phyloP scores from a whole-genome alignment of 2,329 filamentous ascomycete genomes.

The Fusarium fujikuroi region DNA sequence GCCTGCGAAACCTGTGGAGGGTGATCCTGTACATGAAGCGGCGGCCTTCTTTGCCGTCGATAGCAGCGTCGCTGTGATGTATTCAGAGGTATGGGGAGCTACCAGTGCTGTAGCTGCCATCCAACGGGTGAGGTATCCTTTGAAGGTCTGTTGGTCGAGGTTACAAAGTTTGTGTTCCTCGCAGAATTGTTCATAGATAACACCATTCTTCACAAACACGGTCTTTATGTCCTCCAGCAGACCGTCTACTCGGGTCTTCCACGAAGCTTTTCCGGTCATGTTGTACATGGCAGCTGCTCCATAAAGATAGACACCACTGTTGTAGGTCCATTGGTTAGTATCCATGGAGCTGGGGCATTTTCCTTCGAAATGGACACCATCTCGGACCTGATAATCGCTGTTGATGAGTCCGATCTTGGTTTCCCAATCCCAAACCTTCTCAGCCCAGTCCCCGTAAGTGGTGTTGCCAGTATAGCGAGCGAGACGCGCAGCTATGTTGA shows the following conservation, averaged over 20 bases:
- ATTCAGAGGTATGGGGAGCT: slow-evolving; percentile 51
- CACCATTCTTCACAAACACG: slow-evolving; percentile 63
- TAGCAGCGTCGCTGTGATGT: neutral
- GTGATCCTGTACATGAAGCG: slow-evolving; percentile 62
- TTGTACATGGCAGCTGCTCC: slow-evolving; percentile 72
- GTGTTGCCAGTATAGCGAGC: slow-evolving; percentile 81
- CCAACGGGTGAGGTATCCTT: slow-evolving; percentile 79
- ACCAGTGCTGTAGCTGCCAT: slow-evolving; percentile 65
- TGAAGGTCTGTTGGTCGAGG: slow-evolving; percentile 78
- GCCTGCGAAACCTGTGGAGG: slow-evolving; percentile 58
- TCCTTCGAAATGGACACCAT: slow-evolving; percentile 52
- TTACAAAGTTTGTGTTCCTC: slow-evolving; percentile 71
- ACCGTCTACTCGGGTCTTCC: slow-evolving; percentile 68
- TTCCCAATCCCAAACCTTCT: slow-evolving; percentile 76
- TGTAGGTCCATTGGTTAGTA: slow-evolving; percentile 73
- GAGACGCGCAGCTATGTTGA: slow-evolving; percentile 75
- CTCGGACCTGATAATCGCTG: slow-evolving; percentile 63
- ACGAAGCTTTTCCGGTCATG: slow-evolving; percentile 63
- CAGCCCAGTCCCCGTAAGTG: slow-evolving; percentile 82
- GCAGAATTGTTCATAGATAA: slow-evolving; percentile 75
- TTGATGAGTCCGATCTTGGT: slow-evolving; percentile 65
- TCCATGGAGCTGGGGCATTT: slow-evolving; percentile 33
- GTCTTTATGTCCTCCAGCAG: slow-evolving; percentile 61
- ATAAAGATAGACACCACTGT: slow-evolving; percentile 72
- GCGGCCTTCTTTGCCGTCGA: slow-evolving; percentile 57